Conservation (phyloP, 768 basidiomycete genomes). For the Saitozyma podzolica region DNA sequence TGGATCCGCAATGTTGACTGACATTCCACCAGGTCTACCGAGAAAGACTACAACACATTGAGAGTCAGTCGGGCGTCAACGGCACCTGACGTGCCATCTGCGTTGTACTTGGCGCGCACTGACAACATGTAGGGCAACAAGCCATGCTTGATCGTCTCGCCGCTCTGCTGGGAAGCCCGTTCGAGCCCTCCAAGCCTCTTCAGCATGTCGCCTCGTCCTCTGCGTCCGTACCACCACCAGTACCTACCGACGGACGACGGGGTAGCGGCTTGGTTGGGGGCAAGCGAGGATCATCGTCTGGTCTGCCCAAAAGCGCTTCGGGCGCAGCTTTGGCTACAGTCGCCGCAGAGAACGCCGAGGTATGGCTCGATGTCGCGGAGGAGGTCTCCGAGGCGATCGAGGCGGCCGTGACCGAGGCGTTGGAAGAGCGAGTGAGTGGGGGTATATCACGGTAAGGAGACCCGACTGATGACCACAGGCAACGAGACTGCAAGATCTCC, state of each 20-base stretch:
- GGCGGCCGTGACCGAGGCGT: slow-evolving; percentile 18
- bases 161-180: slow-evolving; percentile 72
- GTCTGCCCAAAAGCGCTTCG: too few relatives aligned
- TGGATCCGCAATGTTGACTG: slow-evolving; percentile 7
- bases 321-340: too few relatives aligned
- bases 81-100: slow-evolving; percentile 62
- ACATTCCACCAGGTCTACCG: slow-evolving; percentile 35
- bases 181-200: slow-evolving; percentile 58
- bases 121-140: slow-evolving; percentile 64
- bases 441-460: slow-evolving; percentile 8
- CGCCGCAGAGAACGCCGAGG: too few relatives aligned
- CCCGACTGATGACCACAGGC: slow-evolving; percentile 20
- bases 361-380: slow-evolving; percentile 36
- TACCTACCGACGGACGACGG: neutral
- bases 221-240: neutral
- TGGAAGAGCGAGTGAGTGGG: slow-evolving; percentile 32
- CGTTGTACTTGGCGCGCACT: slow-evolving; percentile 41
- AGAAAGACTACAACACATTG: slow-evolving; percentile 32
- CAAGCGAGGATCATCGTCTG: too few relatives aligned
- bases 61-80: slow-evolving; percentile 25
- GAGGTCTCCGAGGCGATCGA: slow-evolving; percentile 26
- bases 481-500: slow-evolving; percentile 28
- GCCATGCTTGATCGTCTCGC: slow-evolving; percentile 79
- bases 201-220: slow-evolving; percentile 33
- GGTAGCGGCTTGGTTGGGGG: too few relatives aligned